Percentiles rank a stretch among this genome's conserved stretches.
Conservation (phyloP, 2,329 filamentous ascomycete genomes). For the Knoxdaviesia proteae region DNA sequence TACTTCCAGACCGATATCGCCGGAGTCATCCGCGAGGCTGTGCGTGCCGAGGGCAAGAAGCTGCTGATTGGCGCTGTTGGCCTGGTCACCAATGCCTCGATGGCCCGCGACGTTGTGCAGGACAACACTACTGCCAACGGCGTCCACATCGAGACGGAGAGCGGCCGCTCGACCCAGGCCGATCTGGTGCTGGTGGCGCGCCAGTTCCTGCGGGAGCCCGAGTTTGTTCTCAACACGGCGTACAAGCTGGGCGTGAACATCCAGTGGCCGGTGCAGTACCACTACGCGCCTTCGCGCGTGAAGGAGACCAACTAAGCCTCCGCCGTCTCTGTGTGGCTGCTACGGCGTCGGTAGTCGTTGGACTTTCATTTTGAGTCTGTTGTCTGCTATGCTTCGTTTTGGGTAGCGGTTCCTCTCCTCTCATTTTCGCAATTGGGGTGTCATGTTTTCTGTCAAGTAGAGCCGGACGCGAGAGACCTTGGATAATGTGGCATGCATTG, state of each 20-base stretch:
- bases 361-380: too few species aligned
- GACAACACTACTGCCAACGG: conserved; percentile 16
- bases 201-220: conserved; percentile 65
- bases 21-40: conserved; percentile 44
- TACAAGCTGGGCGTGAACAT: conserved; percentile 51
- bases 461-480: too few species aligned
- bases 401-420: too few species aligned
- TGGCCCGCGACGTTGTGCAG: conserved; percentile 40
- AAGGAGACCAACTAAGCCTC: too few species aligned
- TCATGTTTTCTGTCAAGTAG: too few species aligned
- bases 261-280: conserved; percentile 49
- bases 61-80: conserved; percentile 59
- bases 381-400: too few species aligned
- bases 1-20: conserved; percentile 60
- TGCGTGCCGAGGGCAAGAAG: conserved; percentile 24
- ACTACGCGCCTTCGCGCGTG: conserved; percentile 13
- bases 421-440: too few species aligned
- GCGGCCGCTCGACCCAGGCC: conserved; percentile 22
- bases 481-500: too few species aligned
- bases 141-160: conserved; percentile 8
- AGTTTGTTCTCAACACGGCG: conserved; percentile 54
- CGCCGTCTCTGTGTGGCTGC: too few species aligned
- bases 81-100: conserved; percentile 44
- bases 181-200: conserved; percentile 58
- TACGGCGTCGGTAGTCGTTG: too few species aligned